Percentiles rank a stretch among this genome's conserved stretches.
Evolutionary conservation across 345 rosid genomes (phyloP).

Genomic region (Eucalyptus caleyi): DNA sequence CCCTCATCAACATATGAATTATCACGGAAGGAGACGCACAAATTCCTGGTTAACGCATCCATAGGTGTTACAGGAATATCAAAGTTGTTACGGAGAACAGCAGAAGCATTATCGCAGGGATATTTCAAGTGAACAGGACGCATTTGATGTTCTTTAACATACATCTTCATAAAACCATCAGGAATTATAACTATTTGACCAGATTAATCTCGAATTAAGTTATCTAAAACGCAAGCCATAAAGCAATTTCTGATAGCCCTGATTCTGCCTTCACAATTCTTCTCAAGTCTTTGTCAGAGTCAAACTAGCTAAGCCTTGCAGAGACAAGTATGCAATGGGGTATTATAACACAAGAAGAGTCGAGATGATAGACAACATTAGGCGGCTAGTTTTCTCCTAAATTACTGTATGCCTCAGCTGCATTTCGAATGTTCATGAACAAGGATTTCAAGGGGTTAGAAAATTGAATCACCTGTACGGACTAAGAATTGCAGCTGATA

Average conservation of each 20-base stretch:
- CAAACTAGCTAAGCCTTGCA: neutral
- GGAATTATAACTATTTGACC: neutral
- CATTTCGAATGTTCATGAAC: neutral
- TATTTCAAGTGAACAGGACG: neutral
- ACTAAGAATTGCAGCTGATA: slow-evolving; percentile 29
- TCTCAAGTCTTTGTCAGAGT: neutral
- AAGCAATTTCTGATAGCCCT: neutral
- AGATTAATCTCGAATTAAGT: neutral
- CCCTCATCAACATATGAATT: neutral
- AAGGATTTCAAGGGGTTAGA: neutral
- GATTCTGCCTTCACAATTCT: neutral
- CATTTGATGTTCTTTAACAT: neutral
- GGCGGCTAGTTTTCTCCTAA: neutral
- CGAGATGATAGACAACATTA: neutral
- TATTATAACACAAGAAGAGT: neutral
- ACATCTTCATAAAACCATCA: neutral
- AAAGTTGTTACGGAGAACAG: neutral
- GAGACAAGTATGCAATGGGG: neutral
- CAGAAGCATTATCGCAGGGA: neutral
- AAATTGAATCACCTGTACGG: slow-evolving; percentile 31
- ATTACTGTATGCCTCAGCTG: neutral
- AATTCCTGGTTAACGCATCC: neutral
- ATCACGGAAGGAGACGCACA: neutral
- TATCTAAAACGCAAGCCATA: neutral
- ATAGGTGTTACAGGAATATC: neutral